phyloP scores from a whole-genome alignment of 345 rosid genomes.

The Reutealis trisperma region DNA sequence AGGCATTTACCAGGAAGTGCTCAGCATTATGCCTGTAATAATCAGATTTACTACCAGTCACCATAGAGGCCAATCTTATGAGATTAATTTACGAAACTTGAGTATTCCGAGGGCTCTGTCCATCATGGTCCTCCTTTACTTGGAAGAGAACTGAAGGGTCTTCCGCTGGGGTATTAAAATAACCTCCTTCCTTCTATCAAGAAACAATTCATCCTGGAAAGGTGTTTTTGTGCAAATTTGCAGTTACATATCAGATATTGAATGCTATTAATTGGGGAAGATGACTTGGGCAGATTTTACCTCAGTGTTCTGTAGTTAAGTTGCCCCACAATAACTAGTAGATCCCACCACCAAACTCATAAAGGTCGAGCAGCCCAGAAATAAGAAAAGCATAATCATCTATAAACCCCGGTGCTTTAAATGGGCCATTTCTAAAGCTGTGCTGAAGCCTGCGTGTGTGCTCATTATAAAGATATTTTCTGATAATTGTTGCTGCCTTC shows the following conservation, averaged over 20 bases:
- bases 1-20: conserved; percentile 65
- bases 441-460: conserved; percentile 66
- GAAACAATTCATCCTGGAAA: conserved; percentile 83
- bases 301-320: conserved; percentile 73
- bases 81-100: conserved; percentile 80
- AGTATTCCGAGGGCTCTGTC: conserved; percentile 96
- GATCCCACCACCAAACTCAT: conserved; percentile 65
- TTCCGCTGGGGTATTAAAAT: conserved; percentile 81
- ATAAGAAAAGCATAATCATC: conserved; percentile 95
- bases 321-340: conserved; percentile 86
- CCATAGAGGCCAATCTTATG: conserved; percentile 69
- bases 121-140: conserved; percentile 94
- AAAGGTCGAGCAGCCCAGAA: conserved; percentile 79
- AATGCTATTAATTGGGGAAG: background rate
- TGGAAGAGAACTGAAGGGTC: conserved; percentile 90
- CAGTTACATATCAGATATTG: background rate
- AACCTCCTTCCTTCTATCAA: conserved; percentile 89
- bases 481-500: conserved; percentile 75
- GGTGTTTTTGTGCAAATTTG: background rate
- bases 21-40: conserved; percentile 61
- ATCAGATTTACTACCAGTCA: conserved; percentile 54
- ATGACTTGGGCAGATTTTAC: conserved; percentile 29
- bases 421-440: conserved; percentile 84
- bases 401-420: conserved; percentile 89
- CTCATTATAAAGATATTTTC: conserved; percentile 61